Percentiles rank a stretch among this genome's conserved stretches.
These are phyloP conservation scores for Metschnikowia similis DNA, from an alignment of 805 yeast genomes.

Conservation along the genomic window DNA sequence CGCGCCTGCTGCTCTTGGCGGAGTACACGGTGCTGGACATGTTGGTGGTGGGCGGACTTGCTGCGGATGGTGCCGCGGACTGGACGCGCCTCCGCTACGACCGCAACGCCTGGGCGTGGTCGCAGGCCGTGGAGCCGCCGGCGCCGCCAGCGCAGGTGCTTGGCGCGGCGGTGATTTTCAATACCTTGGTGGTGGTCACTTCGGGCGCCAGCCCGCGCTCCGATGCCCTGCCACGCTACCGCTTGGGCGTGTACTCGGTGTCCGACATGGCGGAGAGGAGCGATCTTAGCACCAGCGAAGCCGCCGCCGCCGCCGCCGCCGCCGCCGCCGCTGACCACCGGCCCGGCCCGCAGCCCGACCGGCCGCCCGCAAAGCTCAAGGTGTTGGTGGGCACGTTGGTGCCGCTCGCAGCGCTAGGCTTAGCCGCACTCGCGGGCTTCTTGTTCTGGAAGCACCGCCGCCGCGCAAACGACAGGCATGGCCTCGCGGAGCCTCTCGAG, in stretches of 20 bases:
- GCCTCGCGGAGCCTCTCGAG: constrained; percentile 9
- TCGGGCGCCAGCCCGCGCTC: constrained; percentile 4
- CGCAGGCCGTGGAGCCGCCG: constrained; percentile 10
- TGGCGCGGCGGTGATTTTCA: constrained; percentile 53
- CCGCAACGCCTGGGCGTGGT: constrained; percentile 39
- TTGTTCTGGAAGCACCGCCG: constrained; percentile 8
- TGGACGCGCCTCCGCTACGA: constrained; percentile 36
- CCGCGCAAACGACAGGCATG: constrained; percentile 2
- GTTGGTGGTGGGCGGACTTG: constrained; percentile 60
- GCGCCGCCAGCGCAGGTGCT: constrained; percentile 21
- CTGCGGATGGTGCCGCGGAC: constrained; percentile 37
- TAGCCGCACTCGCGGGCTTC: constrained; percentile 10
- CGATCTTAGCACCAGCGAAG: constrained; percentile 22
- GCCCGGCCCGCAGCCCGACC: not conserved
- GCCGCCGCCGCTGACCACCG: not conserved
- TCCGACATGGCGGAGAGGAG: constrained; percentile 30
- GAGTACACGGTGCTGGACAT: constrained; percentile 37
- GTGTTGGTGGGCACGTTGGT: constrained; percentile 37
- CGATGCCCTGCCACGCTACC: constrained; percentile 17
- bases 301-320: not conserved
- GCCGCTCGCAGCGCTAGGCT: constrained; percentile 26
- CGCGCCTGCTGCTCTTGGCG: constrained; percentile 25
- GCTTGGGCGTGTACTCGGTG: constrained; percentile 39
- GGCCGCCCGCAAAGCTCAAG: constrained; percentile 7
- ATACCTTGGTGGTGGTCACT: constrained; percentile 45